Evolutionary conservation across 345 rosid genomes (phyloP).

Genomic region (Aquilaria malaccensis): DNA sequence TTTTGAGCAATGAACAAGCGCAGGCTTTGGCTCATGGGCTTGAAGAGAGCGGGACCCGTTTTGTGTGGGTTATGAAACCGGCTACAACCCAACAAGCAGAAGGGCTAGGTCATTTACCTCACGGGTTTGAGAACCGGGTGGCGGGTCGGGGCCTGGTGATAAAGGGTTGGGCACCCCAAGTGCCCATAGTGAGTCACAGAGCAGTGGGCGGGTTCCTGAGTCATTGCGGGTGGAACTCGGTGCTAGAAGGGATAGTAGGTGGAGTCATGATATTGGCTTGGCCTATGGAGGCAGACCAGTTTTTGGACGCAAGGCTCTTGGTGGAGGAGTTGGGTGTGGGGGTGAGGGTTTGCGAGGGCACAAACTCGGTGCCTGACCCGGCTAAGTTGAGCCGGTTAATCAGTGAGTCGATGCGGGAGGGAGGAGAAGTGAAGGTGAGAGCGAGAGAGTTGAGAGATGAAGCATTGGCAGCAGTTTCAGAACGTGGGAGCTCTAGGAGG

Average conservation of each 20-base stretch:
- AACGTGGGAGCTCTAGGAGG: slow-evolving; percentile 33
- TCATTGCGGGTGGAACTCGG: slow-evolving; percentile 80
- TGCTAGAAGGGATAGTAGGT: slow-evolving; percentile 39
- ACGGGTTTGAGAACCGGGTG: slow-evolving; percentile 36
- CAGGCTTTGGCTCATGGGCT: slow-evolving; percentile 48
- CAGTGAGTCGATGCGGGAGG: slow-evolving; percentile 15
- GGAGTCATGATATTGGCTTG: slow-evolving; percentile 45
- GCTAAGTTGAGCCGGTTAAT: slow-evolving; percentile 28
- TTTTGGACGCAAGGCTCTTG: slow-evolving; percentile 35
- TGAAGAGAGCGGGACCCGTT: slow-evolving; percentile 39
- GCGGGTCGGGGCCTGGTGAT: slow-evolving; percentile 33
- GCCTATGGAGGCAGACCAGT: slow-evolving; percentile 82
- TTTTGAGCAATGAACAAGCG: slow-evolving; percentile 31
- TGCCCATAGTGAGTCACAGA: slow-evolving; percentile 33
- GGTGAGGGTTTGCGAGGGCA: slow-evolving; percentile 42
- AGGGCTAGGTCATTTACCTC: slow-evolving; percentile 23
- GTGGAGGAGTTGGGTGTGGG: slow-evolving; percentile 53
- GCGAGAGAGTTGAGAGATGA: slow-evolving; percentile 24
- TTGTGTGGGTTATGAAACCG: slow-evolving; percentile 54
- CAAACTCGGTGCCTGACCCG: slow-evolving; percentile 45
- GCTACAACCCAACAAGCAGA: slow-evolving; percentile 16
- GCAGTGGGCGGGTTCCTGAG: slow-evolving; percentile 59
- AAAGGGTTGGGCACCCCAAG: slow-evolving; percentile 57
- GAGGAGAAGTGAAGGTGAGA: slow-evolving; percentile 12
- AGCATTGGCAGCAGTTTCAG: slow-evolving; percentile 32